Evolutionary conservation across 176 grass and related monocot genomes (phyloP), one percentile per base, ranked within the genome.

Genomic region (Lolium rigidum): DNA sequence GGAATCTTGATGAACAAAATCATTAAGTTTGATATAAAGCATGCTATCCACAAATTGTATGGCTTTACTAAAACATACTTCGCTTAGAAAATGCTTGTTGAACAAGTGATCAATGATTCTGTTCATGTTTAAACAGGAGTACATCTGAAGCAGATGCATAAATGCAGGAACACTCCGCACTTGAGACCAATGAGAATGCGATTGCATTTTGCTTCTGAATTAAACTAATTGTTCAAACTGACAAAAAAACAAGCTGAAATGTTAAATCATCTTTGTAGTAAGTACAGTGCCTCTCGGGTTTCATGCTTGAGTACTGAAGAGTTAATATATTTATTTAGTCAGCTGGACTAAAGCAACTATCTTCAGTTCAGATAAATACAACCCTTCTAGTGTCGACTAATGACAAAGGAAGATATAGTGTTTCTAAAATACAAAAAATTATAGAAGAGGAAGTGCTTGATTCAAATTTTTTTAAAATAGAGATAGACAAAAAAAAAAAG

Each of bases 41-140:
- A 51, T 46, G 57, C 70, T 73, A 78, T 77, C 16, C 31, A 82
- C 10, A 26, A 71, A 63, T 46, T 71, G n/a, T 16, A 86, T 35
- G 47, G n/a, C 26, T 60, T 54, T 22, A 77, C 31, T 44, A 64
- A 73, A 80, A 56, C 22, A 46, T 56, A 83, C 18, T 66, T 35
- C 13, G 56, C 70, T 77, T 70, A 0, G 28, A 28, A 52, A 28
- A 21, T 54, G 77, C 52, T 12, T 67, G 24, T 55, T 61, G 20
- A 77, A 76, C 64, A 86, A 70, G n/a, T 70, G 60, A 44, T 77
- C 46, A 71, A 82, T 24, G 25, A 15, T 3, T 26, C 15, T 22
- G 38, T 72, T 86, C 21, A 18, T 2, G n/a, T 63, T 43, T 62
- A 82, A 48, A 24, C 16, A 73, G 78, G 79, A 3, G 11, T 16